Conservation (phyloP, 176 grass and related monocot genomes). For the Oryza coarctata region DNA sequence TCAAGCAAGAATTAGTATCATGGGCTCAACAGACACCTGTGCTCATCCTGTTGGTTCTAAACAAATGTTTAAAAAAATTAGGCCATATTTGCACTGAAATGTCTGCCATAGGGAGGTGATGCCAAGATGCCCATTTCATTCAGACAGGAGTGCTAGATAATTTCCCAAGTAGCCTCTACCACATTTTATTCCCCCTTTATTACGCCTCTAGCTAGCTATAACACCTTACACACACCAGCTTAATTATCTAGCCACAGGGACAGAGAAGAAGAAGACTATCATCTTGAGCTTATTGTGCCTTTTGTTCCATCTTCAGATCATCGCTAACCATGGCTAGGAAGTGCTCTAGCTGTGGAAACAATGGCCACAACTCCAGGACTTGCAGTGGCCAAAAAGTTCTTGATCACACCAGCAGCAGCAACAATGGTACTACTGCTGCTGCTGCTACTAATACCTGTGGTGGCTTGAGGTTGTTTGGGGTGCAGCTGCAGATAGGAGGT, state of each 20-base stretch:
- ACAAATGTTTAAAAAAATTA: neutral
- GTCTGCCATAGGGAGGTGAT: constrained; percentile 8
- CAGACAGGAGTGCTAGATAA: constrained; percentile 14
- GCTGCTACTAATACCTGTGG: neutral
- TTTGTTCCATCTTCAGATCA: neutral
- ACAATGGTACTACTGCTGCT: neutral
- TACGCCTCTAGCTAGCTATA: constrained; percentile 18
- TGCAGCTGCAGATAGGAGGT: constrained; percentile 58
- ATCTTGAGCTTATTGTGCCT: neutral
- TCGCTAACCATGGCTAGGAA: constrained; percentile 57
- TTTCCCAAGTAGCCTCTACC: constrained; percentile 8
- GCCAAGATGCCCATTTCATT: constrained; percentile 20
- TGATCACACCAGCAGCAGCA: neutral
- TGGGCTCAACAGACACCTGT: neutral
- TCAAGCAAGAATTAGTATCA: neutral
- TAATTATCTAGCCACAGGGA: neutral
- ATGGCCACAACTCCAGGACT: constrained; percentile 85
- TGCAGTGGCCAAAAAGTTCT: constrained; percentile 41
- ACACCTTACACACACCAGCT: constrained; percentile 3
- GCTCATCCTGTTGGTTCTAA: constrained; percentile 12
- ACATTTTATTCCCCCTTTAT: constrained; percentile 17
- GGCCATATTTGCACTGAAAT: neutral
- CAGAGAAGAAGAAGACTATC: neutral
- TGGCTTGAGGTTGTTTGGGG: constrained; percentile 69
- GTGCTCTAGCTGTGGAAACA: constrained; percentile 72